These are phyloP conservation scores for Skeletonema menzelii DNA, from an alignment of 108 stramenopile species.

Conservation along the genomic window DNA sequence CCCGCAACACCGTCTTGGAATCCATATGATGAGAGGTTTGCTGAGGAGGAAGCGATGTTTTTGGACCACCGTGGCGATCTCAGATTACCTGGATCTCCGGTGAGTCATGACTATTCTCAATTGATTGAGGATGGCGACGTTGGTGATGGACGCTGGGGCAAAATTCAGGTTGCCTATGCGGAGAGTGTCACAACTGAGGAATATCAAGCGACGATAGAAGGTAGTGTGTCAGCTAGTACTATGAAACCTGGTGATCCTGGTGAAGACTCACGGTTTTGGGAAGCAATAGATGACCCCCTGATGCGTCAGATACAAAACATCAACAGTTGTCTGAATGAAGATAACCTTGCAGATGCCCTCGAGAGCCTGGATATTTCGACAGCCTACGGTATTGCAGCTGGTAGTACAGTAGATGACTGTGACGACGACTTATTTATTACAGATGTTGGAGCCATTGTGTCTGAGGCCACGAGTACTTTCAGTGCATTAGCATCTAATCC, in stretches of 20 bases:
- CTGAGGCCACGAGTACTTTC: constrained; percentile 8
- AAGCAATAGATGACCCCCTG: too few species aligned
- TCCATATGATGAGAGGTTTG: constrained; percentile 9
- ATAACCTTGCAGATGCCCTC: background rate
- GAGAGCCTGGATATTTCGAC: background rate
- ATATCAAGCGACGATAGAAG: too few species aligned
- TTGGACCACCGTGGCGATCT: background rate
- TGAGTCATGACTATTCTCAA: too few species aligned
- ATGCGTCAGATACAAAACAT: too few species aligned
- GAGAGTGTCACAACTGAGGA: too few species aligned
- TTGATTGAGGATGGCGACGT: too few species aligned
- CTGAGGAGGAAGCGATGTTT: constrained; percentile 18
- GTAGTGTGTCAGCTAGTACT: too few species aligned
- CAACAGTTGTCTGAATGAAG: background rate
- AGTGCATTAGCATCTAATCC: constrained; percentile 8
- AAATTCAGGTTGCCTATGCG: too few species aligned
- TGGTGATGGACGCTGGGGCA: too few species aligned
- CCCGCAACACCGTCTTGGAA: constrained; percentile 32
- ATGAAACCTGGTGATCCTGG: too few species aligned
- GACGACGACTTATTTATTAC: background rate
- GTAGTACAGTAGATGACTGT: background rate
- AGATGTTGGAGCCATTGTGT: background rate
- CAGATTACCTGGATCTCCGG: too few species aligned
- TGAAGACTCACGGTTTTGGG: too few species aligned
- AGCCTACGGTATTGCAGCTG: background rate